These are phyloP conservation scores for Graphilbum fragrans DNA, from an alignment of 2,329 filamentous ascomycete species.

Conservation along the genomic window DNA sequence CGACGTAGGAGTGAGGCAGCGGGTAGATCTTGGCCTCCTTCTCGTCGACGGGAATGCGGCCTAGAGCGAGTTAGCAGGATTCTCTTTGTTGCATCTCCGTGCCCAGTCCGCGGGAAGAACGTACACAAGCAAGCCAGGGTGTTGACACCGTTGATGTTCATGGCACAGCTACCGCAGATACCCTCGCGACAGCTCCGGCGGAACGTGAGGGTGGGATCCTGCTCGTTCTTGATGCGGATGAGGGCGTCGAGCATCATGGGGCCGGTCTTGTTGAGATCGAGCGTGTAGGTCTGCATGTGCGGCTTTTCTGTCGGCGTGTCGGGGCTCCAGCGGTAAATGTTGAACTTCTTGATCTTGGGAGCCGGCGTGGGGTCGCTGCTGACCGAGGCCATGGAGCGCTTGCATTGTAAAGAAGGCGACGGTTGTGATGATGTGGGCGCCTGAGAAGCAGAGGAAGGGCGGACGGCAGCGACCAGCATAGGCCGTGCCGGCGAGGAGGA, in stretches of 20 bases:
- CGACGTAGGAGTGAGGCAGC: slow-evolving; percentile 94
- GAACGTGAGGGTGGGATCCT: slow-evolving; percentile 94
- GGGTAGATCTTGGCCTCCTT: slow-evolving; percentile 93
- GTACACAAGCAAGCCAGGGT: slow-evolving; percentile 94
- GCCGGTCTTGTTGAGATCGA: slow-evolving; percentile 97
- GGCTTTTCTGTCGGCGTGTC: slow-evolving; percentile 89
- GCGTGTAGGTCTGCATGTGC: slow-evolving; percentile 83
- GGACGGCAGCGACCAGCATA: slow-evolving; percentile 11
- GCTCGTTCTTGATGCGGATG: slow-evolving; percentile 97
- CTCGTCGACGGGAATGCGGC: slow-evolving; percentile 82
- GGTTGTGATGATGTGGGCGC: not conserved
- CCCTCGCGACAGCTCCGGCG: slow-evolving; percentile 92
- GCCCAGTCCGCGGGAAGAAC: too few relatives aligned
- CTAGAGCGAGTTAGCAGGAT: slow-evolving; percentile 28
- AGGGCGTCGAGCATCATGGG: slow-evolving; percentile 97
- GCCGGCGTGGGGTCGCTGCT: slow-evolving; percentile 36
- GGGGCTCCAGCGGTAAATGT: slow-evolving; percentile 98
- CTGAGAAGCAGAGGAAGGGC: slow-evolving; percentile 10
- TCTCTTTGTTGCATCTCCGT: not conserved
- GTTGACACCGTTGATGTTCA: slow-evolving; percentile 99
- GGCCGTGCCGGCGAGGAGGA: slow-evolving; percentile 17
- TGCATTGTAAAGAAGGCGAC: slow-evolving; percentile 16
- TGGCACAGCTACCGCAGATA: slow-evolving; percentile 96
- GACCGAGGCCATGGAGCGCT: slow-evolving; percentile 43
- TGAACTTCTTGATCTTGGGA: slow-evolving; percentile 79